Evolutionary conservation across 129 eudicot species (phyloP), one percentile per base, ranked within the genome.

Genomic region (Saposhnikovia divaricata): DNA sequence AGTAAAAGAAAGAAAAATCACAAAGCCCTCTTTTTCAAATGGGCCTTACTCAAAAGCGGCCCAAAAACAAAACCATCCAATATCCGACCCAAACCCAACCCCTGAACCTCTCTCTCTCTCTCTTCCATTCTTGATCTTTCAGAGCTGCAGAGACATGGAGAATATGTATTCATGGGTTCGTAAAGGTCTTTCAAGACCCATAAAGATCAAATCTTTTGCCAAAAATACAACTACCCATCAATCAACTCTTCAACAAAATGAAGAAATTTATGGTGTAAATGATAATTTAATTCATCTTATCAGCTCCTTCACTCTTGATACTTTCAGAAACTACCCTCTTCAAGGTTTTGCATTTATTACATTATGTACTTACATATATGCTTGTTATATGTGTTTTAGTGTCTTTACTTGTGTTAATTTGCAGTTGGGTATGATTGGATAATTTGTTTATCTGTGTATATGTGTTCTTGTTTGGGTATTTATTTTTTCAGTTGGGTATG

Each of bases 161-260:
- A 88, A 86, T 45, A 83, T 86, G 27, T 92, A 86, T 63, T 87
- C 96, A 85, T 90, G 96, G 87, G 81, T 90, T 42, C 96, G 93
- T 28, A 87, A 84, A 75, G 83, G 85, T 28, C 78, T 85, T 38
- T 82, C 88, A 6, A 80, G 40, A 73, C 53, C 53, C 77, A 46
- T 31, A 77, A 86, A 66, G 18, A 73, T 25, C 79, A 80, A 77
- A 82, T 78, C 86, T 46, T 77, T 87, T 9, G 69, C 83, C 23
- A 77, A 86, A 82, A 31, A 84, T 47, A 0, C 86, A 16, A 37
- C 45, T 37, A 13, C 80, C 18, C 38, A 27, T 43, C 80, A 40
- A 11, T 39, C 55, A 16, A 25, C 48, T 34, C 10, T 47, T 45
- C 55, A 34, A 81, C 21, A 53, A 78, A 75, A 55, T 71, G 74